These are phyloP conservation scores for Epichloe bromicola DNA, from an alignment of 2,329 filamentous ascomycete genomes.

Conservation along the genomic window DNA sequence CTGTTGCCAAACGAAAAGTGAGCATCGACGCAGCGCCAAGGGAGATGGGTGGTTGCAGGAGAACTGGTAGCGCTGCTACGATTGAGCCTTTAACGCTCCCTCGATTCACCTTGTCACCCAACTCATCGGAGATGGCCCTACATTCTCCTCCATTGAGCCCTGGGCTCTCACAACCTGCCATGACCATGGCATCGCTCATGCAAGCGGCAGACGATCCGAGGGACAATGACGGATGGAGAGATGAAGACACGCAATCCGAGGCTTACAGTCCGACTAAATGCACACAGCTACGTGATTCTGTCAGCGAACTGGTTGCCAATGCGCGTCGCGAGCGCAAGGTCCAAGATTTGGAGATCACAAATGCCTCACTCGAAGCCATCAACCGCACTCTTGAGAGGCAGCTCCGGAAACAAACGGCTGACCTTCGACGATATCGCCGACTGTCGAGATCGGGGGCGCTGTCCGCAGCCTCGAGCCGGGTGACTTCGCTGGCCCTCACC, in stretches of 20 bases:
- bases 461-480: slow-evolving; percentile 37
- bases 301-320: slow-evolving; percentile 71
- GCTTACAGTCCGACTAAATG: slow-evolving; percentile 45
- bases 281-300: slow-evolving; percentile 39
- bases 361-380: slow-evolving; percentile 87
- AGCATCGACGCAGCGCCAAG: slow-evolving; percentile 29
- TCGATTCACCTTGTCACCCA: slow-evolving; percentile 19
- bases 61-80: slow-evolving; percentile 26
- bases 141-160: slow-evolving; percentile 24
- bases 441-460: slow-evolving; percentile 70
- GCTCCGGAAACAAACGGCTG: slow-evolving; percentile 78
- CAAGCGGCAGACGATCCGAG: slow-evolving; percentile 41
- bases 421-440: slow-evolving; percentile 75
- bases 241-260: slow-evolving; percentile 20
- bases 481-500: slow-evolving; percentile 30
- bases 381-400: slow-evolving; percentile 87
- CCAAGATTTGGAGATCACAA: slow-evolving; percentile 90
- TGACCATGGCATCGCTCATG: slow-evolving; percentile 42
- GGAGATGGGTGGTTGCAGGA: slow-evolving; percentile 24
- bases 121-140: slow-evolving; percentile 18
- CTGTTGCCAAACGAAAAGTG: slow-evolving; percentile 26
- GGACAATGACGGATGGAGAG: slow-evolving; percentile 16
- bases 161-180: slow-evolving; percentile 18
- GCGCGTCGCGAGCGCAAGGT: slow-evolving; percentile 89
- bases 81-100: slow-evolving; percentile 24